Conservation (phyloP, 176 grass and related monocot genomes). For the Urochloa ruziziensis region DNA sequence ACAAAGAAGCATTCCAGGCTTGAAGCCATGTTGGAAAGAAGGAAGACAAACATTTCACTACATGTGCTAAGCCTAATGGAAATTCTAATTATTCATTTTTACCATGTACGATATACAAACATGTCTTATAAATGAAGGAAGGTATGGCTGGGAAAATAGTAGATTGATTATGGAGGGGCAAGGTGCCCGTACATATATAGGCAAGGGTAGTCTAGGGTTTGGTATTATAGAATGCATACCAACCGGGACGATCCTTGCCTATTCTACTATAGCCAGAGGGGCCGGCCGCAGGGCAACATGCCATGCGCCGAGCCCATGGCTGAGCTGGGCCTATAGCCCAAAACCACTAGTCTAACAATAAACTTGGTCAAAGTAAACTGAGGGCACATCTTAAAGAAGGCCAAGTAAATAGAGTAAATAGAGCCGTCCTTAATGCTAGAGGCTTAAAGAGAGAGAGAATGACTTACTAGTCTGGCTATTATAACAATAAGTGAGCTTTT, state of each 20-base stretch:
- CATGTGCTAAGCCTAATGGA: background rate
- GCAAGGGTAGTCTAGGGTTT: too few species aligned
- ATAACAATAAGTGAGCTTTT: conserved; percentile 92
- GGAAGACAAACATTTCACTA: background rate
- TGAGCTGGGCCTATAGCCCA: too few species aligned
- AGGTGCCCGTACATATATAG: too few species aligned
- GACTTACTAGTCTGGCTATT: conserved; percentile 85
- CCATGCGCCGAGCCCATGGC: too few species aligned
- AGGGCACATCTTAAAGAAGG: background rate
- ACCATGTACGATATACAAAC: background rate
- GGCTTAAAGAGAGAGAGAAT: background rate
- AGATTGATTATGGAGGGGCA: too few species aligned
- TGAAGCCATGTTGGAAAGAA: background rate
- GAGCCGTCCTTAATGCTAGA: background rate
- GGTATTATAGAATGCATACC: too few species aligned
- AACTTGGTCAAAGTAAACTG: background rate
- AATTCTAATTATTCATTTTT: conserved; percentile 21
- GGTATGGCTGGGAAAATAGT: too few species aligned
- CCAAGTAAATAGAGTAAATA: background rate
- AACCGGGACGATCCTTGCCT: too few species aligned
- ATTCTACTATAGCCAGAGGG: too few species aligned
- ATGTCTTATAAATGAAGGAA: background rate
- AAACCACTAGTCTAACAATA: too few species aligned
- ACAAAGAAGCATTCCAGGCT: background rate
- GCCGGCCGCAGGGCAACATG: too few species aligned